Evolutionary conservation across 495 filamentous ascomycete genomes (phyloP).

Genomic region (Paragyromitra xinjiangensis): DNA sequence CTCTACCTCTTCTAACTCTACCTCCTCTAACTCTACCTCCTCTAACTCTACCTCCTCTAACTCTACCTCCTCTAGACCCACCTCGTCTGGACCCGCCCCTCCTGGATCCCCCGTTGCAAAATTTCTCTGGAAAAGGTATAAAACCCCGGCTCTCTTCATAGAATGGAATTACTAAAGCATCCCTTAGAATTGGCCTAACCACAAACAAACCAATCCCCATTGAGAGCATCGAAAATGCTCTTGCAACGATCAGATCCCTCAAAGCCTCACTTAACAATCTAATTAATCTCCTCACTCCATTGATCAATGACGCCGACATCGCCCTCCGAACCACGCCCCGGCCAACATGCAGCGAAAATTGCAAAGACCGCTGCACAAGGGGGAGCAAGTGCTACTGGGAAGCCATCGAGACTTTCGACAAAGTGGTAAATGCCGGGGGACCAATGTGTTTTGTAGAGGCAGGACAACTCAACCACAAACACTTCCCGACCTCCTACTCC

Average conservation of each 20-base stretch:
- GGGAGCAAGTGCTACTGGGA: background rate
- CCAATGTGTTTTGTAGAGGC: slow-evolving; percentile 24
- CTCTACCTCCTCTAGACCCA: background rate
- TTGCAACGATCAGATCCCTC: slow-evolving; percentile 7
- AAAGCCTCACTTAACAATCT: slow-evolving; percentile 3
- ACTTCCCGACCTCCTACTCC: slow-evolving; percentile 13
- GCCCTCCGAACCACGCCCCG: background rate
- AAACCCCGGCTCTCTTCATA: background rate
- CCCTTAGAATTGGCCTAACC: slow-evolving; percentile 23
- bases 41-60: background rate
- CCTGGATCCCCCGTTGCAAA: background rate
- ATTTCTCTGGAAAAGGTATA: slow-evolving; percentile 16
- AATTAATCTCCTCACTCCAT: background rate
- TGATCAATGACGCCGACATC: slow-evolving; percentile 31
- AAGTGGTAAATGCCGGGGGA: slow-evolving; percentile 21
- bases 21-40: no score
- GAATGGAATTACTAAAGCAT: background rate
- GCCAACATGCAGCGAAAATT: background rate
- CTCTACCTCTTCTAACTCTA: no score
- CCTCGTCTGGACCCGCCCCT: no score
- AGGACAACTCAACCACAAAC: background rate
- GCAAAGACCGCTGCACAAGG: background rate
- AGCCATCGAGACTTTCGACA: slow-evolving; percentile 9
- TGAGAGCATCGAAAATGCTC: background rate
- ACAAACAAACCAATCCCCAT: background rate